Base-by-base conservation (phyloP, 768 basidiomycete species). In the Vararia minispora region DNA sequence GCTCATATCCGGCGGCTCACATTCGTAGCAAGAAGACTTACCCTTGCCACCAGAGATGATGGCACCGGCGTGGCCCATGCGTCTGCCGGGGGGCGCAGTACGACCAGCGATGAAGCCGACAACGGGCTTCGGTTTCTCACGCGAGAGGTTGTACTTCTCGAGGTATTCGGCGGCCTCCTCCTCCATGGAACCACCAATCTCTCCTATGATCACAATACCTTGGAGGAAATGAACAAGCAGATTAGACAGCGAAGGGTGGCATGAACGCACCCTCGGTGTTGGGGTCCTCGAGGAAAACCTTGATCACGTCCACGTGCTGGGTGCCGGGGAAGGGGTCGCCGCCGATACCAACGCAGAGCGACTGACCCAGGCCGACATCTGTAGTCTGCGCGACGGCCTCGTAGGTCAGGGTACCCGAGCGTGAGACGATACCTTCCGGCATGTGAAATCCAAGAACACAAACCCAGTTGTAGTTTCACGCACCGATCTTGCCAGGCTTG, bases 151-250 rank as follows among this genome's bases (percentile, higher is more conserved):
- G 68, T 86, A 82, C 59, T 74, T 71, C 57, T 86, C 84, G 39
- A 99, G 68, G 63, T 94, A 98, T 50, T 91, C 95, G 5, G 95
- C 95, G 6, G 95, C 95, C 47, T 98, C 94, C 60, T 99, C 95
- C 64, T 99, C 95, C 94, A 97, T 95, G 6, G 88, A 83, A 16
- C 95, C 95, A 46, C 95, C 95, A 50, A 99, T 99, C 65, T 99
- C 95, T 44, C 95, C 95, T 51, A 99, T 99, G 45, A 98, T 68
- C 46, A 99, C 94, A 48, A 99, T 92, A 51, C 92, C 87, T 89
- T 4, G 10, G 32, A 24, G 24, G 26, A 53, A 41, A 28, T 37
- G 20, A n/a, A 30, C 26, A 24, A 21, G 31, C 11, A 18, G 37
- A 9, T 11, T 10, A 24, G 16, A 18, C 31, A 13, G 17, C 22